Evolutionary conservation across 345 rosid genomes (phyloP).

Genomic region (Salix suchowensis): DNA sequence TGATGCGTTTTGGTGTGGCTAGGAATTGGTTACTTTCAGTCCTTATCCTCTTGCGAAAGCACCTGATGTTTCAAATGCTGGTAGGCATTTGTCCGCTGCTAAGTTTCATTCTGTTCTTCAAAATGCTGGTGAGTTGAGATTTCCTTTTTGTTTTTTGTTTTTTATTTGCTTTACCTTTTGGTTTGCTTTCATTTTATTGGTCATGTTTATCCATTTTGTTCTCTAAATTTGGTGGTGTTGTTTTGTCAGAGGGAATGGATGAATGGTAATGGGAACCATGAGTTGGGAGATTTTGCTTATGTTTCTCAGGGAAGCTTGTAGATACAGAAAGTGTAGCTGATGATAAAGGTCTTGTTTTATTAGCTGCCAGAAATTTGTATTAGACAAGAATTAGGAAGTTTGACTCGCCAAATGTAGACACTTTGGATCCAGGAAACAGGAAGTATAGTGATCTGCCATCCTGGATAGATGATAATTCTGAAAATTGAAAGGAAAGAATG

Average conservation of each 20-base stretch:
- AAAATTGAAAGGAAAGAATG: slow-evolving; percentile 58
- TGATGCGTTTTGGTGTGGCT: not conserved
- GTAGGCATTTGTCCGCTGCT: slow-evolving; percentile 74
- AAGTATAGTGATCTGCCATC: slow-evolving; percentile 87
- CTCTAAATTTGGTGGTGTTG: not conserved
- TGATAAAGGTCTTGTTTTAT: slow-evolving; percentile 50
- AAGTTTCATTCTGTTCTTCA: slow-evolving; percentile 81
- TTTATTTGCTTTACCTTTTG: not conserved
- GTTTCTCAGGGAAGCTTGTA: slow-evolving; percentile 33
- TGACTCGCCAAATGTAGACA: slow-evolving; percentile 51
- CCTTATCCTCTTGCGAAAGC: slow-evolving; percentile 53
- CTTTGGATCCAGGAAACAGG: slow-evolving; percentile 80
- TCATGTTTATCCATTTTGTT: not conserved
- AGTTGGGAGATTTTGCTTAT: not conserved
- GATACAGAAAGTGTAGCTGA: slow-evolving; percentile 26
- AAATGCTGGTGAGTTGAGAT: slow-evolving; percentile 43
- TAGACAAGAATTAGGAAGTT: slow-evolving; percentile 95
- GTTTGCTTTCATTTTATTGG: not conserved
- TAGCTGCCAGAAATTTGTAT: slow-evolving; percentile 89
- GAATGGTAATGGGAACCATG: not conserved
- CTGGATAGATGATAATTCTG: slow-evolving; percentile 79
- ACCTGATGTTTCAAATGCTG: slow-evolving; percentile 74
- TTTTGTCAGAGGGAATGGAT: not conserved
- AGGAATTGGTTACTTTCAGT: slow-evolving; percentile 91
- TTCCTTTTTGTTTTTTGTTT: not conserved